Conservation (phyloP, 192 early-diverging fungal genomes). For the Chytriomyces hyalinus region DNA sequence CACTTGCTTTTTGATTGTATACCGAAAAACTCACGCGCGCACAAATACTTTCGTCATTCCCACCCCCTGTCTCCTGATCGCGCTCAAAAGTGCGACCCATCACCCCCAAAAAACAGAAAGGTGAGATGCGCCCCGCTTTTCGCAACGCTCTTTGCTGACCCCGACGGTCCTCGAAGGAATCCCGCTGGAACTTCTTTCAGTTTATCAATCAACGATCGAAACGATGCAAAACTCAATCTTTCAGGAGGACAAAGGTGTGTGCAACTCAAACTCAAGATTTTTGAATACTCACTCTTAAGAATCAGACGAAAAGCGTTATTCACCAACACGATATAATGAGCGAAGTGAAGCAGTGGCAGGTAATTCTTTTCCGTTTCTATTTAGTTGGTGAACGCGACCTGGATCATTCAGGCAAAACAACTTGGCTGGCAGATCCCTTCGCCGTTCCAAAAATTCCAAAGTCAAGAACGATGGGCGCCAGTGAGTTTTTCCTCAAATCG, state of each 20-base stretch:
- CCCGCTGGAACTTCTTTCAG: constrained; percentile 5
- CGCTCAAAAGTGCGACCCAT: neutral
- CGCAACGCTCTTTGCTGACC: neutral
- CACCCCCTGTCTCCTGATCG: no score
- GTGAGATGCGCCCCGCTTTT: neutral
- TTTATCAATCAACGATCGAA: constrained; percentile 23
- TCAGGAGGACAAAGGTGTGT: neutral
- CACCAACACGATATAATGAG: constrained; percentile 13
- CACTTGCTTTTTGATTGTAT: no score
- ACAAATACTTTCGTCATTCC: no score
- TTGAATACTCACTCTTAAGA: neutral
- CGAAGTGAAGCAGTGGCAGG: neutral
- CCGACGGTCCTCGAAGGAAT: neutral
- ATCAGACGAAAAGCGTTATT: constrained; percentile 6
- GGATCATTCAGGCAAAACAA: neutral
- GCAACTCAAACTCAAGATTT: no score
- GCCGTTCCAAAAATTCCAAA: constrained; percentile 20
- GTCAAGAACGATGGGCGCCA: constrained; percentile 21
- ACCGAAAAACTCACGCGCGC: no score
- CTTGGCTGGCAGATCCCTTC: constrained; percentile 11
- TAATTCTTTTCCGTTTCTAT: neutral
- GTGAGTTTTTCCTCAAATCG: neutral
- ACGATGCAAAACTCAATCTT: constrained; percentile 10
- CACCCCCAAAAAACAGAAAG: neutral
- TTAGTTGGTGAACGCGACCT: neutral